Percentiles rank a stretch among this genome's conserved stretches.
These are phyloP conservation scores for Sporothrix luriei DNA, from an alignment of 2,329 filamentous ascomycete species.

Conservation along the genomic window DNA sequence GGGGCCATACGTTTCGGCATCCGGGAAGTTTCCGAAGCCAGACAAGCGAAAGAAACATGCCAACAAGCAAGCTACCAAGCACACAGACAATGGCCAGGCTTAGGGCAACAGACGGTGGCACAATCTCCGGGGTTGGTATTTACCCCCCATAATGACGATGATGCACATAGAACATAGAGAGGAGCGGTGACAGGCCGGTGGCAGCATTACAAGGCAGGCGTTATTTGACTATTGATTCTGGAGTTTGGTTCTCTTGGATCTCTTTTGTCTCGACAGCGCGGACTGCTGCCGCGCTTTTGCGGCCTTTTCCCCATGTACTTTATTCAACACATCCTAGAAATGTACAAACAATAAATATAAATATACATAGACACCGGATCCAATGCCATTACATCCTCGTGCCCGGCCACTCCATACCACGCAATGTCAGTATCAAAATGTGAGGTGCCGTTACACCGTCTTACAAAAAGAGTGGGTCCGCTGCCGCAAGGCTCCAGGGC, in stretches of 20 bases:
- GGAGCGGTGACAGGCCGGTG: neutral
- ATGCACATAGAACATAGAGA: constrained; percentile 7
- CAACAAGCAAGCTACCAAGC: neutral
- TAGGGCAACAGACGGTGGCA: neutral
- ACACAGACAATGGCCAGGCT: neutral
- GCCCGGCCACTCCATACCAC: neutral
- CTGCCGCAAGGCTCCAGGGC: constrained; percentile 19
- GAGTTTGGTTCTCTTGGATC: neutral
- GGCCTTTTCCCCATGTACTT: constrained; percentile 4
- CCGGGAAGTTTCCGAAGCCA: neutral
- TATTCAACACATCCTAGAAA: neutral
- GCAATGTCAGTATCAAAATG: neutral
- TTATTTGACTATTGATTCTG: constrained; percentile 2
- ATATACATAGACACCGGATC: neutral
- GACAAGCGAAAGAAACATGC: neutral
- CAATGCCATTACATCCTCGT: neutral
- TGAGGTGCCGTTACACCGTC: neutral
- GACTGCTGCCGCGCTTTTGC: neutral
- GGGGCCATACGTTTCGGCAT: neutral
- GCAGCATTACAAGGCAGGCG: constrained; percentile 14
- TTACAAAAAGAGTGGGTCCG: constrained; percentile 17
- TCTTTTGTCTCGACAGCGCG: neutral
- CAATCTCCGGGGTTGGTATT: neutral
- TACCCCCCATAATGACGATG: neutral
- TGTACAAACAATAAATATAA: neutral